Evolutionary conservation across 352 stramenopile genomes (phyloP).

Genomic region (Phytophthora pinifolia): DNA sequence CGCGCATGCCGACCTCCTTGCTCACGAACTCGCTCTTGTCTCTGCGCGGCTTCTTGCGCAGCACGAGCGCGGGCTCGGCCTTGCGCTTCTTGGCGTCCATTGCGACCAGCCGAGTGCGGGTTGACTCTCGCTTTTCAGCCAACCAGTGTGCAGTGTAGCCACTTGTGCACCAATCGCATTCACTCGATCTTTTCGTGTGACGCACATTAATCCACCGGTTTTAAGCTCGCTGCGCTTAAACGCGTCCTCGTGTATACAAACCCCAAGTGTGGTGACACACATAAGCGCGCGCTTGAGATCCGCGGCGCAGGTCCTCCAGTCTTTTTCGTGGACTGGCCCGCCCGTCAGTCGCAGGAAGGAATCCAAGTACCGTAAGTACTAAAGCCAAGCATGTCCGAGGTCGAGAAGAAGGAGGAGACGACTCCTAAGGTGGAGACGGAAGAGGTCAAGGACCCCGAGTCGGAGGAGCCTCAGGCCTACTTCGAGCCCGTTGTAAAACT

Average conservation of each 20-base stretch:
- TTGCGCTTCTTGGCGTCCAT: constrained; percentile 42
- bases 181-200: constrained; percentile 6
- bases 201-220: neutral
- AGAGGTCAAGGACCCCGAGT: constrained; percentile 68
- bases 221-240: constrained; percentile 13
- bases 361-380: constrained; percentile 9
- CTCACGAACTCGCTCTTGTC: constrained; percentile 75
- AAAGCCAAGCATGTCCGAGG: constrained; percentile 43
- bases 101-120: neutral
- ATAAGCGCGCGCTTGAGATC: constrained; percentile 42
- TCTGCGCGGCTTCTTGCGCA: constrained; percentile 37
- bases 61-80: constrained; percentile 1
- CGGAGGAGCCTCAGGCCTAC: constrained; percentile 86
- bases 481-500: constrained; percentile 90
- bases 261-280: neutral
- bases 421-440: constrained; percentile 61
- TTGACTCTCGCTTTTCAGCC: neutral
- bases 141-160: constrained; percentile 13
- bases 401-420: constrained; percentile 76
- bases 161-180: neutral
- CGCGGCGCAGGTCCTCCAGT: too few relatives aligned
- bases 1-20: constrained; percentile 71
- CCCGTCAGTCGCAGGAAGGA: constrained; percentile 23
- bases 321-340: too few relatives aligned
- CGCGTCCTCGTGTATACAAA: neutral